Evolutionary conservation across 306 rosid genomes (phyloP).

Genomic region (Dalbergia cultrata): DNA sequence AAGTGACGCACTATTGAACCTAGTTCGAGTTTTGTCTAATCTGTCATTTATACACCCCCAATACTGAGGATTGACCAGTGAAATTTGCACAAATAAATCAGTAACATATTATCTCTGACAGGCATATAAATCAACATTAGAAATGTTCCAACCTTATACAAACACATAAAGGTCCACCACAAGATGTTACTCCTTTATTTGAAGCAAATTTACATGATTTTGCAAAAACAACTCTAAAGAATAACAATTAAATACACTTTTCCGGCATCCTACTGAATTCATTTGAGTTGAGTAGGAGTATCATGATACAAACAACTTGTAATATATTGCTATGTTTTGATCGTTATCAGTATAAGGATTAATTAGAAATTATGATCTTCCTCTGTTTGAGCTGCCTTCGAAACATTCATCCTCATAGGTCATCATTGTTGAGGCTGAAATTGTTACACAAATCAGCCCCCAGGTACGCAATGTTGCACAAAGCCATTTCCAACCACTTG

Average conservation of each 20-base stretch:
- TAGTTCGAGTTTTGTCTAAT: no score
- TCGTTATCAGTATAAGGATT: no score
- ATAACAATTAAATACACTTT: slow-evolving; percentile 37
- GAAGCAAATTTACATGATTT: slow-evolving; percentile 39
- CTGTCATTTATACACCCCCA: no score
- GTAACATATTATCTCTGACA: not conserved
- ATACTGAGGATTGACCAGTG: not conserved
- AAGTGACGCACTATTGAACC: no score
- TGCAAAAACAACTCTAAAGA: slow-evolving; percentile 28
- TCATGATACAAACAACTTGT: not conserved
- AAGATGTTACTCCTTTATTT: slow-evolving; percentile 25
- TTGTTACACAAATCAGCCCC: slow-evolving; percentile 49
- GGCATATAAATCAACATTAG: no score
- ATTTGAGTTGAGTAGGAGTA: slow-evolving; percentile 3
- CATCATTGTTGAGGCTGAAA: slow-evolving; percentile 55
- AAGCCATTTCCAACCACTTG: slow-evolving; percentile 60
- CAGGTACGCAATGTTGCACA: slow-evolving; percentile 47
- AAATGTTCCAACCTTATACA: no score
- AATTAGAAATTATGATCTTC: not conserved
- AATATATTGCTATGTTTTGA: no score
- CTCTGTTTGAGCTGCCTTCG: not conserved
- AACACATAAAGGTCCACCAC: slow-evolving; percentile 2
- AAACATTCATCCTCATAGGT: slow-evolving; percentile 43
- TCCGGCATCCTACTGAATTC: not conserved
- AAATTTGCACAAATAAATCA: not conserved